Evolutionary conservation across 768 basidiomycete species (phyloP).

Genomic region (Xerocomus potaroensis): DNA sequence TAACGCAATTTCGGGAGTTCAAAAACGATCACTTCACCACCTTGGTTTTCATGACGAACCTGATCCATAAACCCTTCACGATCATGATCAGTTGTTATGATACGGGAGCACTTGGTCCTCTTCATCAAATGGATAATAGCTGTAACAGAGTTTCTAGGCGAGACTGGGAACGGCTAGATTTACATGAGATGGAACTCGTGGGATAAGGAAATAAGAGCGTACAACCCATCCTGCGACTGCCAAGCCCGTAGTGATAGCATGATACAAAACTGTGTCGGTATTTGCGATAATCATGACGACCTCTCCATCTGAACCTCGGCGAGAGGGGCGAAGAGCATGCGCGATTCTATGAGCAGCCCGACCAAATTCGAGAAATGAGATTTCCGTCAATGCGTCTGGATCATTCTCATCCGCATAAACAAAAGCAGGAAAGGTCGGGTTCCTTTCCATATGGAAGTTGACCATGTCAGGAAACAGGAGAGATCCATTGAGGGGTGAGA

Average conservation of each 20-base stretch:
- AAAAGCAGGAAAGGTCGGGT: conserved; percentile 10
- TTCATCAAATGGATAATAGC: conserved; percentile 21
- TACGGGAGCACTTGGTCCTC: conserved; percentile 15
- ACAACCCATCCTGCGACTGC: conserved; percentile 6
- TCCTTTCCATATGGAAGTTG: conserved; percentile 20
- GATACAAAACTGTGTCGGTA: conserved; percentile 27
- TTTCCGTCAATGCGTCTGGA: conserved; percentile 12
- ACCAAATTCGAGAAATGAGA: conserved; percentile 24
- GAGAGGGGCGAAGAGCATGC: conserved; percentile 18
- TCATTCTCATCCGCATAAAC: conserved; percentile 12
- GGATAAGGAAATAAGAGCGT: neutral
- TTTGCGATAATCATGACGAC: conserved; percentile 33
- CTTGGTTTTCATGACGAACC: neutral
- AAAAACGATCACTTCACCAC: conserved; percentile 1
- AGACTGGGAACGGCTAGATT: conserved; percentile 21
- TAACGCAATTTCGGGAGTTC: conserved; percentile 16
- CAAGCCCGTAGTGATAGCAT: conserved; percentile 23
- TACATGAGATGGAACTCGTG: conserved; percentile 9
- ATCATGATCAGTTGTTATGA: conserved; percentile 9
- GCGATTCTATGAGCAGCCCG: conserved; percentile 32
- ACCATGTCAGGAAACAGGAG: conserved; percentile 19
- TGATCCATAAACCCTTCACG: conserved; percentile 11
- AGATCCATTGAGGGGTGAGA: conserved; percentile 19
- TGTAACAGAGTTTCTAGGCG: conserved; percentile 18
- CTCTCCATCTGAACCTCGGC: conserved; percentile 18